Percentiles rank a stretch among this genome's conserved stretches.
Conservation (phyloP, 2,329 filamentous ascomycete genomes). For the Penicillium sp. region DNA sequence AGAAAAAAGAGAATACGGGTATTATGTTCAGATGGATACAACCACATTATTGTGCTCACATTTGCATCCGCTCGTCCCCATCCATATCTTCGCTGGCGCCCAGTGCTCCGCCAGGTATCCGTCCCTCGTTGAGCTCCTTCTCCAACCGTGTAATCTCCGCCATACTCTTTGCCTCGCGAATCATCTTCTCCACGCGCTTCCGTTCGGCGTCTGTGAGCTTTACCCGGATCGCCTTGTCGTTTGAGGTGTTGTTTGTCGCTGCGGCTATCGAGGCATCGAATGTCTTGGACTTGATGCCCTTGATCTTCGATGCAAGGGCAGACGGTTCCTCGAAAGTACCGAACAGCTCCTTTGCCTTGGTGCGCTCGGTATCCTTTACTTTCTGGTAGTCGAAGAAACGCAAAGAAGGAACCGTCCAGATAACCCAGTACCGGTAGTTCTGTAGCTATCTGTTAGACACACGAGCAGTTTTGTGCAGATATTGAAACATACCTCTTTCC, state of each 20-base stretch:
- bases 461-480: too few species aligned
- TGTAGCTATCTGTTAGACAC: constrained; percentile 39
- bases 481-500: constrained; percentile 73
- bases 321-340: constrained; percentile 76
- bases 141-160: constrained; percentile 88
- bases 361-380: constrained; percentile 82
- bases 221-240: constrained; percentile 69
- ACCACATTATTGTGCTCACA: constrained; percentile 25
- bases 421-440: constrained; percentile 89
- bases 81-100: constrained; percentile 35
- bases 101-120: constrained; percentile 68
- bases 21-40: constrained; percentile 13
- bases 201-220: constrained; percentile 87
- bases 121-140: constrained; percentile 86
- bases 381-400: constrained; percentile 92
- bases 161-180: constrained; percentile 83
- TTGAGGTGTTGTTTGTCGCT: constrained; percentile 42
- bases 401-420: constrained; percentile 81
- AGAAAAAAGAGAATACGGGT: constrained; percentile 8
- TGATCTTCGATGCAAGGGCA: constrained; percentile 78
- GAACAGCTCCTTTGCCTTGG: constrained; percentile 76
- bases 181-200: constrained; percentile 79
- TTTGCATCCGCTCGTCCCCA: constrained; percentile 38
- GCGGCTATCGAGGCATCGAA: constrained; percentile 56
- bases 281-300: constrained; percentile 77